Evolutionary conservation across 192 early-diverging fungal genomes (phyloP), one percentile per base, ranked within the genome.

Genomic region (Coemansia sp.): DNA sequence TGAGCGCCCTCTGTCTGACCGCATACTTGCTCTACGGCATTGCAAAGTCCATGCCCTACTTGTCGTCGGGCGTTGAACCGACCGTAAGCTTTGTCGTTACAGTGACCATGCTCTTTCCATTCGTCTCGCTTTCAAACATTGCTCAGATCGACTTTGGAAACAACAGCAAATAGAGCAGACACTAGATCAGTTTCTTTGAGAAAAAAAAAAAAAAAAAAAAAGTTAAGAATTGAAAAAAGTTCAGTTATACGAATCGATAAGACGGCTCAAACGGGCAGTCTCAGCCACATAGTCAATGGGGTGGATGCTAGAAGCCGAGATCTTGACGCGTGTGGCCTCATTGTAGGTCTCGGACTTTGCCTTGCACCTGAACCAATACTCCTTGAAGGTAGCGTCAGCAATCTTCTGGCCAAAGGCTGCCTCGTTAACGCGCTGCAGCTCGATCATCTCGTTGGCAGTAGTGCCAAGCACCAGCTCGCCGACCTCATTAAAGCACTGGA

Each of bases 401-500:
- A 92, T 36, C 8, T 72, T 53, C 61, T 67, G 66, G 35, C 85
- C 77, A 66, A 88, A 92, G 7, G 76, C 73, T 0, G 68, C 69
- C 39, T 81, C 68, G 47, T 91, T 73, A 12, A 39, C 35, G 6
- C 58, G 84, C 75, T 86, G 84, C n/a, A 91, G 58, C n/a, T 66
- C 42, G 5, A 79, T 57, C 81, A 96, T 67, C 12, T 94, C 89
- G 35, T 82, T 84, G 3, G 95, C 96, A 45, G 81, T 61, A 21
- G 71, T 78, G 11, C 92, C 91, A 3, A 97, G 63, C 38, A 99
- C 61, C 26, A 60, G 11, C 52, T 77, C 68, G 38, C 86, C 96
- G 0, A 83, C 59, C 2, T 98, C 97, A 74, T 97, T 93, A 73
- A 99, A 99, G 14, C 85, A 87, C 60, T 86, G 84, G 35, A 97